Evolutionary conservation across 1,284 basidiomycete genomes (phyloP).

Genomic region (Mycosarcoma maydis): DNA sequence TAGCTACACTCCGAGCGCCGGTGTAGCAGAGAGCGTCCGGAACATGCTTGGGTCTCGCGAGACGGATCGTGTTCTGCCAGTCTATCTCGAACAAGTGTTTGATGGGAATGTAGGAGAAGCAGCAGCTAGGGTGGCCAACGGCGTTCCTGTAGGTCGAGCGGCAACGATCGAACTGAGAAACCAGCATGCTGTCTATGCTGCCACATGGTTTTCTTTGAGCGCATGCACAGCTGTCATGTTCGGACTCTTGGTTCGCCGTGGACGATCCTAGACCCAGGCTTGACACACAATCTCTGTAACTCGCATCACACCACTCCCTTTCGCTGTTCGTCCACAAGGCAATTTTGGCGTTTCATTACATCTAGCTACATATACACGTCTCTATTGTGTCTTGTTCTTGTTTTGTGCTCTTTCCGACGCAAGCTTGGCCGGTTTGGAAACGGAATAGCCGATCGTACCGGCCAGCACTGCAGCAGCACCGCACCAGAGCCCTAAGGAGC

Average conservation of each 20-base stretch:
- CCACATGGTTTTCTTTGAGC: constrained; percentile 77
- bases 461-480: constrained; percentile 73
- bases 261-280: constrained; percentile 25
- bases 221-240: constrained; percentile 60
- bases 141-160: constrained; percentile 84
- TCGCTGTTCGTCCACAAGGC: constrained; percentile 1
- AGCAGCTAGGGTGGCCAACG: constrained; percentile 74
- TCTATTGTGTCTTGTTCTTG: neutral
- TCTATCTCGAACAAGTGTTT: constrained; percentile 63
- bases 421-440: constrained; percentile 11
- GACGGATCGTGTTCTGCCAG: constrained; percentile 47
- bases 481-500: constrained; percentile 44
- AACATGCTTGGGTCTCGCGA: constrained; percentile 30
- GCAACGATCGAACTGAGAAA: constrained; percentile 90
- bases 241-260: constrained; percentile 40
- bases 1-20: constrained; percentile 46
- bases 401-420: neutral
- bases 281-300: neutral
- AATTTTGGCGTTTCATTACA: neutral
- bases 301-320: no score
- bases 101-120: constrained; percentile 80
- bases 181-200: constrained; percentile 92
- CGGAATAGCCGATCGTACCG: constrained; percentile 76
- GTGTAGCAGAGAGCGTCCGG: constrained; percentile 39
- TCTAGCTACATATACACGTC: no score